phyloP scores from a whole-genome alignment of 2,329 filamentous ascomycete species.

The Trichophyton simii region DNA sequence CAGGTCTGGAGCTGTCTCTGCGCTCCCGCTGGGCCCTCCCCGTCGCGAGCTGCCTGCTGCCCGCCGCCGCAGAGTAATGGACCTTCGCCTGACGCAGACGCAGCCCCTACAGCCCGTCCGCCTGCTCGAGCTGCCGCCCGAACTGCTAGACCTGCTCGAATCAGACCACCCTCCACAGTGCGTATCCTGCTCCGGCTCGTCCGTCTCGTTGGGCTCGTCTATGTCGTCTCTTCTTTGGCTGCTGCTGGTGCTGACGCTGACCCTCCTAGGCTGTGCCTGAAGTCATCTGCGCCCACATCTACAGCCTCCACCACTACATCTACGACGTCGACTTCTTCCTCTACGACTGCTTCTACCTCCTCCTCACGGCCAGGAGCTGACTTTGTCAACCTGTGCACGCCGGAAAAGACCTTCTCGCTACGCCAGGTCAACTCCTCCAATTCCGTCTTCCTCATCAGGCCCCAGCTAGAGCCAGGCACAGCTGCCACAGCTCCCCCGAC shows the following conservation, averaged over 20 bases:
- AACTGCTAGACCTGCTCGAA: constrained; percentile 43
- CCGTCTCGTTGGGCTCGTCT: no score
- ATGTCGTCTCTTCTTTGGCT: background rate
- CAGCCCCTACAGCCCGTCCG: constrained; percentile 42
- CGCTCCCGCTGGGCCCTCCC: no score
- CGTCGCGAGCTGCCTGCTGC: no score
- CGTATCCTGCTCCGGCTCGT: constrained; percentile 3
- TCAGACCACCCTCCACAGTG: constrained; percentile 33
- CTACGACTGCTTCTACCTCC: background rate
- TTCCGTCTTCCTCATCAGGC: constrained; percentile 44
- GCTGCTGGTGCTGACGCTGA: background rate
- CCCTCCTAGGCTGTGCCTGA: background rate
- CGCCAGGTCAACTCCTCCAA: constrained; percentile 56
- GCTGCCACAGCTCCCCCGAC: no score
- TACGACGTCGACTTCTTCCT: background rate
- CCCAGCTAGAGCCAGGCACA: constrained; percentile 12
- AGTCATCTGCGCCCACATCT: background rate
- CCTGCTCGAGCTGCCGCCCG: constrained; percentile 48
- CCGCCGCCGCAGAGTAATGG: background rate
- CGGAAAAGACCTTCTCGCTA: constrained; percentile 44
- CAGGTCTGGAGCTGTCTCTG: no score
- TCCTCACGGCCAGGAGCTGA: constrained; percentile 12
- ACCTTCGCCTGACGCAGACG: constrained; percentile 29
- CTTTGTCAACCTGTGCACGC: constrained; percentile 48
- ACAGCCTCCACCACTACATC: background rate